A percentile compares a stretch with the other conserved stretches of the same genome.
phyloP scores from a whole-genome alignment of 768 basidiomycete species.

The Flagelloscypha sp. region DNA sequence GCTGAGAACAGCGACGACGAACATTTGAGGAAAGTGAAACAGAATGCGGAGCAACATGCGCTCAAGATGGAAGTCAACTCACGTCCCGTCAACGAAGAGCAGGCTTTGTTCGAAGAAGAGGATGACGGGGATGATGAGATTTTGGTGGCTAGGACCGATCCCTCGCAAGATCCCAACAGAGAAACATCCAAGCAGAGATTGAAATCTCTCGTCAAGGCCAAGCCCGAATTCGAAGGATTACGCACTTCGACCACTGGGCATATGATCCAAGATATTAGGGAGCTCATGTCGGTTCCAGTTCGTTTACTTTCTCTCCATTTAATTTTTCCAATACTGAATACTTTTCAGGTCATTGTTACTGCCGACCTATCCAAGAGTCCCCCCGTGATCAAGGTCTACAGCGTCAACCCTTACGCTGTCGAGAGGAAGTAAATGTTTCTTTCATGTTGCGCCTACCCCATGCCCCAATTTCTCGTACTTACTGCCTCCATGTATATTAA shows the following conservation, averaged over 20 bases:
- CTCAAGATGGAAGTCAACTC: slow-evolving; percentile 87
- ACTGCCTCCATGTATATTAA: slow-evolving; percentile 20
- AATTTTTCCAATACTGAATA: slow-evolving; percentile 7
- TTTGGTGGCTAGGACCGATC: slow-evolving; percentile 55
- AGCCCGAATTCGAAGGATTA: slow-evolving; percentile 80
- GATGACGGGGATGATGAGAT: slow-evolving; percentile 80
- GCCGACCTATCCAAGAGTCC: slow-evolving; percentile 94
- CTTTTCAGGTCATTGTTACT: slow-evolving; percentile 78
- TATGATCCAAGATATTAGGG: slow-evolving; percentile 90
- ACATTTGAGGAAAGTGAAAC: slow-evolving; percentile 89
- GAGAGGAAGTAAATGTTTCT: slow-evolving; percentile 32
- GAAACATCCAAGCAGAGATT: slow-evolving; percentile 72
- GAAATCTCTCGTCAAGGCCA: slow-evolving; percentile 65
- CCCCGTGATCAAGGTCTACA: slow-evolving; percentile 95
- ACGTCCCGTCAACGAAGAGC: slow-evolving; percentile 79
- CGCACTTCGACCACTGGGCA: slow-evolving; percentile 70
- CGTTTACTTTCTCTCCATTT: not conserved
- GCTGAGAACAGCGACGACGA: slow-evolving; percentile 95
- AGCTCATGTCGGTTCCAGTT: slow-evolving; percentile 85
- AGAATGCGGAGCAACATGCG: slow-evolving; percentile 85
- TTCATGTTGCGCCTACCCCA: slow-evolving; percentile 4
- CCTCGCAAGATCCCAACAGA: slow-evolving; percentile 27
- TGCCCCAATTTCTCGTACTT: slow-evolving; percentile 21
- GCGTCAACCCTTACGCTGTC: slow-evolving; percentile 83
- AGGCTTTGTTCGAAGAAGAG: slow-evolving; percentile 82